phyloP scores from a whole-genome alignment of 371 early-diverging fungal genomes.

The Mortierella sp. region DNA sequence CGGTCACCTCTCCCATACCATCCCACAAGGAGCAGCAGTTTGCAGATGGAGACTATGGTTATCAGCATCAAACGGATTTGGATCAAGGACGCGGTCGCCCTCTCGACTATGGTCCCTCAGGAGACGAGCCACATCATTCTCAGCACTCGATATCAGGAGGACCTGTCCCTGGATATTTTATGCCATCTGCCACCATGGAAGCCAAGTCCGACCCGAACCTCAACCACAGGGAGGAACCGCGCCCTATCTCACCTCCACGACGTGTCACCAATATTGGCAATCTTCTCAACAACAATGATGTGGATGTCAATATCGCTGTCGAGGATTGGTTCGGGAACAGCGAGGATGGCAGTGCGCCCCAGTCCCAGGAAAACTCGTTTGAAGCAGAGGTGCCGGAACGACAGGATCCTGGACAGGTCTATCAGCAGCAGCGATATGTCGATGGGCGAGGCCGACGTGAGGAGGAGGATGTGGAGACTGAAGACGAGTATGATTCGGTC shows the following conservation, averaged over 20 bases:
- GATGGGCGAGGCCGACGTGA: conserved; percentile 8
- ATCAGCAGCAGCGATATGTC: neutral
- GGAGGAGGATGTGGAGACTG: conserved; percentile 41
- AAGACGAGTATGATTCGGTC: conserved; percentile 35
- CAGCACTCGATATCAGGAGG: conserved; percentile 9
- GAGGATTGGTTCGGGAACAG: conserved; percentile 54
- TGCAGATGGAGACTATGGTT: neutral
- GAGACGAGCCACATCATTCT: neutral
- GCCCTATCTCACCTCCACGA: conserved; percentile 33
- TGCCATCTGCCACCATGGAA: conserved; percentile 17
- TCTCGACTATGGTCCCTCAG: neutral
- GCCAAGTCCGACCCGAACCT: neutral
- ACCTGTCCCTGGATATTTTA: conserved; percentile 33
- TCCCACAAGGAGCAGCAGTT: conserved; percentile 3
- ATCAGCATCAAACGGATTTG: neutral
- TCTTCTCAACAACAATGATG: conserved; percentile 46
- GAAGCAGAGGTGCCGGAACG: conserved; percentile 7
- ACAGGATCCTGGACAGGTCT: neutral
- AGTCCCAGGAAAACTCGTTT: conserved; percentile 23
- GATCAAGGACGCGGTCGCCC: neutral
- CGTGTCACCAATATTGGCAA: conserved; percentile 52
- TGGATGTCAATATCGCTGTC: conserved; percentile 41
- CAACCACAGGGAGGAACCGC: conserved; percentile 10
- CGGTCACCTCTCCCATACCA: neutral
- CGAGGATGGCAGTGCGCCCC: conserved; percentile 23